These are phyloP conservation scores for Aquanectria penicillioides DNA, from an alignment of 2,329 filamentous ascomycete species.

Conservation along the genomic window DNA sequence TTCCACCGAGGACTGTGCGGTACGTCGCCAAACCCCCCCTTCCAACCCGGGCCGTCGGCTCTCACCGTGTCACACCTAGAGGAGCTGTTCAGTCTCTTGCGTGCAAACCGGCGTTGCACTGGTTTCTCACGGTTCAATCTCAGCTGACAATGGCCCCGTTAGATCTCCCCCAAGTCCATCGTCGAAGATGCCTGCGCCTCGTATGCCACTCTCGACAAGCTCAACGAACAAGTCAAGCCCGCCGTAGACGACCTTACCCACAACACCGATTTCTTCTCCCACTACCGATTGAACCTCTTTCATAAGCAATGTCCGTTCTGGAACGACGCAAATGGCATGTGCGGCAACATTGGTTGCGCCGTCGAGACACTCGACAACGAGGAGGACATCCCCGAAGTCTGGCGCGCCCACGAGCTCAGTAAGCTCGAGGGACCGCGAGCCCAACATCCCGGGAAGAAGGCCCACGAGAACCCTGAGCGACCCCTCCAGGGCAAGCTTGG, in stretches of 20 bases:
- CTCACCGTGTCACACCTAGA: too few species aligned
- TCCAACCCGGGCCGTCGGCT: conserved; percentile 10
- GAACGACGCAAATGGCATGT: conserved; percentile 92
- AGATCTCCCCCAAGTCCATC: conserved; percentile 90
- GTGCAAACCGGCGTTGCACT: background rate
- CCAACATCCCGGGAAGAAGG: conserved; percentile 82
- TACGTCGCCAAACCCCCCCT: conserved; percentile 50
- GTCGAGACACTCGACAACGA: conserved; percentile 96
- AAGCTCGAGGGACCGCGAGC: conserved; percentile 92
- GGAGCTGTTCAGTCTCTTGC: too few species aligned
- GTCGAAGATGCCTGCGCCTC: conserved; percentile 95
- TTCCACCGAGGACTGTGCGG: conserved; percentile 61
- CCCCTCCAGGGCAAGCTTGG: conserved; percentile 87
- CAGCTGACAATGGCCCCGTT: conserved; percentile 52
- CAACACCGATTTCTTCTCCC: conserved; percentile 96
- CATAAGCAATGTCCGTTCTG: conserved; percentile 97
- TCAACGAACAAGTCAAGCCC: conserved; percentile 82
- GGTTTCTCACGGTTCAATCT: background rate
- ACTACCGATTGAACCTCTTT: conserved; percentile 95
- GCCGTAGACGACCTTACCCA: conserved; percentile 82
- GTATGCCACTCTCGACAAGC: conserved; percentile 85
- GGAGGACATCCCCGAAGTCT: conserved; percentile 89
- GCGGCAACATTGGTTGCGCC: conserved; percentile 95
- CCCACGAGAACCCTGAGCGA: conserved; percentile 73
- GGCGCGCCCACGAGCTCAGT: conserved; percentile 90